Evolutionary conservation across 768 basidiomycete genomes (phyloP).

Genomic region (Tephrocybe rancida): DNA sequence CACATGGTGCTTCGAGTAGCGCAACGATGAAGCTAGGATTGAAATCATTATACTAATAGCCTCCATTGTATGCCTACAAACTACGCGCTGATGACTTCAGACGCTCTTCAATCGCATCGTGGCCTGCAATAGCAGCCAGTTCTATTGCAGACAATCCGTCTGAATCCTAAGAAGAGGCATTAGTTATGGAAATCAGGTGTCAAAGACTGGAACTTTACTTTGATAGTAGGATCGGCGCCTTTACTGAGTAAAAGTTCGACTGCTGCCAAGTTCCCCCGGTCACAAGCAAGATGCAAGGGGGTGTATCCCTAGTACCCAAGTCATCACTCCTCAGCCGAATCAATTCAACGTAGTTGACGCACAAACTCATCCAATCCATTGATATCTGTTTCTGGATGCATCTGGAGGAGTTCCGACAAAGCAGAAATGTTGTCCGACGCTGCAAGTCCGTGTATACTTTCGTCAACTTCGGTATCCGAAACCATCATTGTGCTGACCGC

Average conservation of each 20-base stretch:
- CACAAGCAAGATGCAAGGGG: constrained; percentile 83
- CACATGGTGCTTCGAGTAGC: too few relatives aligned
- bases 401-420: constrained; percentile 45
- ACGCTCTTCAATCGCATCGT: constrained; percentile 50
- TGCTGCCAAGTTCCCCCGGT: constrained; percentile 67
- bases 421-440: constrained; percentile 53
- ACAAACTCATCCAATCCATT: constrained; percentile 77
- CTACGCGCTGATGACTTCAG: constrained; percentile 12
- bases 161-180: constrained; percentile 49
- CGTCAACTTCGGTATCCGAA: constrained; percentile 33
- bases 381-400: constrained; percentile 46
- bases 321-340: not conserved
- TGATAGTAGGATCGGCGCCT: constrained; percentile 66
- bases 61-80: not conserved
- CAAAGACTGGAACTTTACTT: constrained; percentile 37
- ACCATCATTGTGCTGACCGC: constrained; percentile 62
- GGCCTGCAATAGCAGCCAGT: constrained; percentile 60
- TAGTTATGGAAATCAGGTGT: not conserved
- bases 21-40: too few relatives aligned
- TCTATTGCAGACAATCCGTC: constrained; percentile 65
- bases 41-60: not conserved
- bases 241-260: constrained; percentile 60
- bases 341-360: constrained; percentile 27
- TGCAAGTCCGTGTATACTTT: constrained; percentile 62
- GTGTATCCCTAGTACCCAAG: constrained; percentile 77